A percentile compares a stretch with the other conserved stretches of the same genome.
Conservation (phyloP, 169 alveolate species). For the Plasmodium adleri region DNA sequence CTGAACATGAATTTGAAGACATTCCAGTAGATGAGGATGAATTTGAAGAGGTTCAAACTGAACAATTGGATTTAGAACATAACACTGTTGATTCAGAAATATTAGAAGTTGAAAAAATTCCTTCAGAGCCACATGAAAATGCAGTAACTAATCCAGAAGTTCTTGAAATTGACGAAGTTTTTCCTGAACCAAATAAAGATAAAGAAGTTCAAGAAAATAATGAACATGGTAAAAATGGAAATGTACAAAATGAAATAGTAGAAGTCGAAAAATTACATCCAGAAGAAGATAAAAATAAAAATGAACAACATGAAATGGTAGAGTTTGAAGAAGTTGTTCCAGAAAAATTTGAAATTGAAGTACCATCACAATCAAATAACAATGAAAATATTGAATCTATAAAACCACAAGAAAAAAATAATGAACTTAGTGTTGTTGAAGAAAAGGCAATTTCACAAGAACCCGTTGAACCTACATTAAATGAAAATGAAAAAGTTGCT, state of each 20-base stretch:
- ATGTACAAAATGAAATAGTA: background rate
- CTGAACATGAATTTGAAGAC: too few relatives aligned
- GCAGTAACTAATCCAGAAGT: too few relatives aligned
- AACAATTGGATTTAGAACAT: too few relatives aligned
- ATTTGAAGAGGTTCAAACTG: background rate
- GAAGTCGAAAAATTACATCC: background rate
- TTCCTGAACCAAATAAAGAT: background rate
- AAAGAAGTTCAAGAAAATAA: background rate
- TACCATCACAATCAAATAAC: background rate
- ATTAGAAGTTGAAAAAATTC: too few relatives aligned
- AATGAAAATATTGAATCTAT: background rate
- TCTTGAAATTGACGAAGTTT: background rate
- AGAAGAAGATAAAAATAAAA: constrained; percentile 1
- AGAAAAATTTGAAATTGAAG: background rate
- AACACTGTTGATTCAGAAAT: too few relatives aligned
- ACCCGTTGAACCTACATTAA: too few relatives aligned
- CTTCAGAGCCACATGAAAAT: too few relatives aligned
- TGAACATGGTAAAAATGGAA: background rate
- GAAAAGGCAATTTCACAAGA: background rate
- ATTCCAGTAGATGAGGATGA: background rate
- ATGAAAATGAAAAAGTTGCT: too few relatives aligned
- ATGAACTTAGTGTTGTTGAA: background rate
- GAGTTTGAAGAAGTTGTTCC: background rate
- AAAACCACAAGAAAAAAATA: background rate
- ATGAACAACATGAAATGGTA: background rate